phyloP scores from a whole-genome alignment of 2,329 filamentous ascomycete species.

The Aspergillus spinulosporus region DNA sequence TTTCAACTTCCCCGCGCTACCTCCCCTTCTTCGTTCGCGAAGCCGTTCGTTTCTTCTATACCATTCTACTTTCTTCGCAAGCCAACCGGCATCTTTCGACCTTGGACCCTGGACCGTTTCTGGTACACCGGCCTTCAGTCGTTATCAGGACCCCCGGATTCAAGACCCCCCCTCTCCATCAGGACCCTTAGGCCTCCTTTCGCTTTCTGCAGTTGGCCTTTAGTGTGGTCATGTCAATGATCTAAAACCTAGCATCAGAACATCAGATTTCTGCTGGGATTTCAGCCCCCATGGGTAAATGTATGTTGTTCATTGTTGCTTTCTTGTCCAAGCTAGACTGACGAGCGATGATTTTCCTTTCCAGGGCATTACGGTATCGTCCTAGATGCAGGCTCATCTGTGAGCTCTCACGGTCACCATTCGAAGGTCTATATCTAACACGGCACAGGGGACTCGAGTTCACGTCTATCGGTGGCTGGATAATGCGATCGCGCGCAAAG shows the following conservation, averaged over 20 bases:
- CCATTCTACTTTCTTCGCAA: not conserved
- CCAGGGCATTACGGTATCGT: slow-evolving; percentile 81
- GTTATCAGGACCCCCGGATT: slow-evolving; percentile 10
- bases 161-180: not conserved
- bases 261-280: slow-evolving; percentile 16
- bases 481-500: slow-evolving; percentile 63
- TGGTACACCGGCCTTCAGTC: not conserved
- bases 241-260: slow-evolving; percentile 19
- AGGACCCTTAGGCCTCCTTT: not conserved
- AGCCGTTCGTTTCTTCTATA: slow-evolving; percentile 14
- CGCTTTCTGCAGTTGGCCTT: slow-evolving; percentile 11
- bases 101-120: not conserved
- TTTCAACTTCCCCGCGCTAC: slow-evolving; percentile 19
- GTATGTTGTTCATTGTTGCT: slow-evolving; percentile 26
- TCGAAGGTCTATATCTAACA: slow-evolving; percentile 2
- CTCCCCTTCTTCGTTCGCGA: slow-evolving; percentile 20
- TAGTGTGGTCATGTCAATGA: slow-evolving; percentile 33
- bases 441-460: slow-evolving; percentile 71
- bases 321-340: slow-evolving; percentile 1
- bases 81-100: not conserved
- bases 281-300: slow-evolving; percentile 45
- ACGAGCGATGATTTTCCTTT: slow-evolving; percentile 1
- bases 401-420: slow-evolving; percentile 36
- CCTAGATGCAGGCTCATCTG: slow-evolving; percentile 93
- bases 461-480: slow-evolving; percentile 95